Conservation (phyloP, 371 early-diverging fungal species). For the Choanephora cucurbitarum region DNA sequence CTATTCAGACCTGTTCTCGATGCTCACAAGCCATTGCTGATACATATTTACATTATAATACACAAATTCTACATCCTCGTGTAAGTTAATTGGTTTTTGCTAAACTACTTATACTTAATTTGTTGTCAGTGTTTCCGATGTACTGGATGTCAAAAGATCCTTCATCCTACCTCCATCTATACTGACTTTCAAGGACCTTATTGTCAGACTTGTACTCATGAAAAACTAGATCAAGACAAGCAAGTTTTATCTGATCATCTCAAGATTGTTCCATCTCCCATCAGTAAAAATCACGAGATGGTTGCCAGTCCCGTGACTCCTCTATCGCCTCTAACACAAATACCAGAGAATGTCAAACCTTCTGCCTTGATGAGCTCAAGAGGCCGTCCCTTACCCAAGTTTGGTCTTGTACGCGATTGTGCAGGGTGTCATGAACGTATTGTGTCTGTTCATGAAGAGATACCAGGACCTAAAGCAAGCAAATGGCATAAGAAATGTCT, state of each 20-base stretch:
- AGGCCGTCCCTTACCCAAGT: slow-evolving; percentile 37
- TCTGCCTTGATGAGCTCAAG: slow-evolving; percentile 43
- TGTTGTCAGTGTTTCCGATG: slow-evolving; percentile 42
- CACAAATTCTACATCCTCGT: slow-evolving; percentile 25
- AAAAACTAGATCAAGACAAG: slow-evolving; percentile 9
- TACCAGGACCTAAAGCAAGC: slow-evolving; percentile 46
- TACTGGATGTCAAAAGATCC: slow-evolving; percentile 32
- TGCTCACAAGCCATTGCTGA: slow-evolving; percentile 28
- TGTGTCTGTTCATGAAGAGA: slow-evolving; percentile 45
- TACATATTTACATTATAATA: slow-evolving; percentile 27
- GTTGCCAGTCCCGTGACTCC: not conserved
- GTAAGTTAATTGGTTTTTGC: slow-evolving; percentile 14
- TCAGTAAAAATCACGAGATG: not conserved
- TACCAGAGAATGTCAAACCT: slow-evolving; percentile 18
- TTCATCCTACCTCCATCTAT: slow-evolving; percentile 37
- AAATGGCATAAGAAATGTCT: slow-evolving; percentile 49
- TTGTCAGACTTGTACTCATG: slow-evolving; percentile 34
- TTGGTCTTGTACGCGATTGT: slow-evolving; percentile 38
- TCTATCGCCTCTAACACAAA: not conserved
- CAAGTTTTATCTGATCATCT: slow-evolving; percentile 20
- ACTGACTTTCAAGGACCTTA: slow-evolving; percentile 26
- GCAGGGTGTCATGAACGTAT: slow-evolving; percentile 43
- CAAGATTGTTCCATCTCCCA: slow-evolving; percentile 34
- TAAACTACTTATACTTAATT: slow-evolving; percentile 1
- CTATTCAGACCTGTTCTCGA: slow-evolving; percentile 16